Conservation (phyloP, 768 basidiomycete genomes). For the Russula sp. region DNA sequence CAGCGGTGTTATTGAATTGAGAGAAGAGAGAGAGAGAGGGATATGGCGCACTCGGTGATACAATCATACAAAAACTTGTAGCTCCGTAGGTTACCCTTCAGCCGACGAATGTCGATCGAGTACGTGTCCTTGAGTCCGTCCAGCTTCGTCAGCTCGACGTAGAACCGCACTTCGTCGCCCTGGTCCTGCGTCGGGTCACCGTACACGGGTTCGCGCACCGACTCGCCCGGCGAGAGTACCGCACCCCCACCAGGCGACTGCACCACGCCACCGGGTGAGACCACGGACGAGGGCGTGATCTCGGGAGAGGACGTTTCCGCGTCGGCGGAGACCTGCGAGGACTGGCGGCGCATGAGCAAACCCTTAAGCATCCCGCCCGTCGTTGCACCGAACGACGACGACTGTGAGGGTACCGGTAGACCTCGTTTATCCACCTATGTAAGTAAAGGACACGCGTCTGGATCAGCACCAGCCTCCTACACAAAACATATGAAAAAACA, state of each 20-base stretch:
- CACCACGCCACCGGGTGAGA: slow-evolving; percentile 3
- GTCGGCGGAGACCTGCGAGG: slow-evolving; percentile 61
- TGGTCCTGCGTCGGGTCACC: slow-evolving; percentile 76
- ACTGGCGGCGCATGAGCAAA: slow-evolving; percentile 83
- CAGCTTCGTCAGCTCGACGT: slow-evolving; percentile 86
- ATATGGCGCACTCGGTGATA: slow-evolving; percentile 64
- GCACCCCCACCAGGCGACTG: slow-evolving; percentile 19
- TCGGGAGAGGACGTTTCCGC: slow-evolving; percentile 24
- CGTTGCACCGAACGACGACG: slow-evolving; percentile 51
- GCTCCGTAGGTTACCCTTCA: slow-evolving; percentile 89
- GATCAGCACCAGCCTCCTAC: background rate
- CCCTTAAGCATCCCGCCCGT: slow-evolving; percentile 80
- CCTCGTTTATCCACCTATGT: slow-evolving; percentile 82
- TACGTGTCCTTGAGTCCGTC: slow-evolving; percentile 87
- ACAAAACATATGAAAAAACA: slow-evolving; percentile 20
- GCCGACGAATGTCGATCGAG: slow-evolving; percentile 82
- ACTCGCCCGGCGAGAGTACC: slow-evolving; percentile 21
- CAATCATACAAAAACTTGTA: slow-evolving; percentile 91
- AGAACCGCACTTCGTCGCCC: slow-evolving; percentile 95
- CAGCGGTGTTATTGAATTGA: slow-evolving; percentile 4
- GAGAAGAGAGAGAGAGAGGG: slow-evolving; percentile 2
- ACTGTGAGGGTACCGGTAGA: slow-evolving; percentile 72
- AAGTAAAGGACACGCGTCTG: background rate
- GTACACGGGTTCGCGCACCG: slow-evolving; percentile 56
- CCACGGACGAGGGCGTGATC: slow-evolving; percentile 8